These are phyloP conservation scores for Rhizopus stolonifer DNA, from an alignment of 371 early-diverging fungal genomes.

Conservation along the genomic window DNA sequence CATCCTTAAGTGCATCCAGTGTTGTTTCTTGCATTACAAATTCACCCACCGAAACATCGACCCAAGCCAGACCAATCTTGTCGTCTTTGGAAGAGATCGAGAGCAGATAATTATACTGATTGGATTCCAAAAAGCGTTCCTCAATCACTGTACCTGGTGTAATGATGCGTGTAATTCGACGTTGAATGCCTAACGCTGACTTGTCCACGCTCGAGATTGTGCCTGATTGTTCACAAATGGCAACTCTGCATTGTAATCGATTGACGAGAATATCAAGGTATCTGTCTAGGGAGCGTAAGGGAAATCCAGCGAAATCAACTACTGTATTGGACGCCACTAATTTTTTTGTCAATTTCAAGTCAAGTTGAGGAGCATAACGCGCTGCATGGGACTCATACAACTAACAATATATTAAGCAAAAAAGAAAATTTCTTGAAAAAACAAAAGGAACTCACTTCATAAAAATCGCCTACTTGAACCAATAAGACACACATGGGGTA, in stretches of 20 bases:
- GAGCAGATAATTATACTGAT: constrained; percentile 70
- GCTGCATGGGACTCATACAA: constrained; percentile 80
- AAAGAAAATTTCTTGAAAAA: background rate
- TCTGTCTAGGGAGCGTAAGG: constrained; percentile 63
- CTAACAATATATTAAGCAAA: constrained; percentile 20
- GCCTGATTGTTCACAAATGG: constrained; percentile 83
- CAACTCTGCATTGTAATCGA: constrained; percentile 71
- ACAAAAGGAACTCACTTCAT: constrained; percentile 61
- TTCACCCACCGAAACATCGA: constrained; percentile 91
- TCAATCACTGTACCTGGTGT: constrained; percentile 89
- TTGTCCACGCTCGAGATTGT: constrained; percentile 40
- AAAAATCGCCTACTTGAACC: constrained; percentile 93
- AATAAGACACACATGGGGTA: constrained; percentile 80
- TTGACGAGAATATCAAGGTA: constrained; percentile 80
- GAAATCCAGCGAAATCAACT: constrained; percentile 81
- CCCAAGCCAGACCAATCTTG: constrained; percentile 81
- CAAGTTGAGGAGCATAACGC: constrained; percentile 64
- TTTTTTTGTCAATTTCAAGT: constrained; percentile 65
- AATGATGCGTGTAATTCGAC: constrained; percentile 78
- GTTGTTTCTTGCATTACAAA: constrained; percentile 67
- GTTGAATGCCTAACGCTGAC: constrained; percentile 47
- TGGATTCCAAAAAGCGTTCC: constrained; percentile 61
- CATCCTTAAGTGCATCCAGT: constrained; percentile 52
- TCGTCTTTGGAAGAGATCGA: constrained; percentile 35
- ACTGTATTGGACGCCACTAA: constrained; percentile 38